These are phyloP conservation scores for Verticillium nubilum DNA, from an alignment of 2,329 filamentous ascomycete species.

Conservation along the genomic window DNA sequence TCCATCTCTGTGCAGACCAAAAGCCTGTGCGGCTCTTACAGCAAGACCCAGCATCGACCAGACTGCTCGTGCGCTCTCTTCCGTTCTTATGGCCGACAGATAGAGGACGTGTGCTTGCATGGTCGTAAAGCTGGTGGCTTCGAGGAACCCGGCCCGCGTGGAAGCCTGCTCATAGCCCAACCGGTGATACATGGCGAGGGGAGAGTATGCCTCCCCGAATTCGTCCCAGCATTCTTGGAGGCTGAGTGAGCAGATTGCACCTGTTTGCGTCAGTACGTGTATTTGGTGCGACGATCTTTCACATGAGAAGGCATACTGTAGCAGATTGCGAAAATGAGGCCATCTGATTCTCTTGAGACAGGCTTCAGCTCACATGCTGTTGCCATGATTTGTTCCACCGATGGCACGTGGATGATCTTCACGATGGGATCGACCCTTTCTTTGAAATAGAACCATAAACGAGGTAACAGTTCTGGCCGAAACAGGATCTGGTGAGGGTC, in stretches of 20 bases:
- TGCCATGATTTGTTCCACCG: not conserved
- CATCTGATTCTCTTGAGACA: not conserved
- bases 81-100: not conserved
- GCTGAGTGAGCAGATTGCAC: not conserved
- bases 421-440: not conserved
- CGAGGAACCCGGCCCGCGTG: not conserved
- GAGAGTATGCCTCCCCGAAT: not conserved
- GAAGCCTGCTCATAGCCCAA: not conserved
- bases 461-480: not conserved
- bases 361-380: not conserved
- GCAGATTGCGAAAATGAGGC: not conserved
- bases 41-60: not conserved
- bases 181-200: not conserved
- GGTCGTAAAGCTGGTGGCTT: not conserved
- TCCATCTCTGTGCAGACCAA: not conserved
- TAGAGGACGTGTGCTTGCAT: conserved; percentile 1
- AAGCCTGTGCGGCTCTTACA: not conserved
- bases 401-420: not conserved
- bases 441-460: not conserved
- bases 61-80: not conserved
- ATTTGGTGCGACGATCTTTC: not conserved
- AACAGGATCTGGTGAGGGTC: not conserved
- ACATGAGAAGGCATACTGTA: not conserved
- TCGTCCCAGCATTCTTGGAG: not conserved
- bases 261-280: not conserved